A percentile compares a stretch with the other conserved stretches of the same genome.
Conservation (phyloP, 306 rosid species). For the Lathyrus oleraceus region DNA sequence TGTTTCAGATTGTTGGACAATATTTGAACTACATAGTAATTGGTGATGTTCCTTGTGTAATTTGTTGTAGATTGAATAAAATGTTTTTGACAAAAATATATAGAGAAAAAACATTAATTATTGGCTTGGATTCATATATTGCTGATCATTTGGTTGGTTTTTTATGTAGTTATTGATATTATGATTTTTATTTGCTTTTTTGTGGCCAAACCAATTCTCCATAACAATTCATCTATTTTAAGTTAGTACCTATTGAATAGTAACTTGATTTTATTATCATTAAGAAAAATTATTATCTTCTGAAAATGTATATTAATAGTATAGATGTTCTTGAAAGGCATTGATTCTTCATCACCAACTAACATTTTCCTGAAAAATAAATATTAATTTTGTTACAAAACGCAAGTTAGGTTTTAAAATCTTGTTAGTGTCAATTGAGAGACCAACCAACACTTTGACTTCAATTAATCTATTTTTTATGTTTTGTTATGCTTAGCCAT, state of each 20-base stretch:
- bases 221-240: not conserved
- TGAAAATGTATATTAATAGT: too few species aligned
- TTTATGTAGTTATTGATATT: constrained; percentile 1
- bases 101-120: not conserved
- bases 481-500: not conserved
- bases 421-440: not conserved
- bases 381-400: too few species aligned
- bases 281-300: not conserved
- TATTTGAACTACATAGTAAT: constrained; percentile 10
- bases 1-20: constrained; percentile 6
- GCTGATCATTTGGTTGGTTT: constrained; percentile 18
- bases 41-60: constrained; percentile 7
- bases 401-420: not conserved
- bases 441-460: not conserved
- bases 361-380: too few species aligned
- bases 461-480: not conserved
- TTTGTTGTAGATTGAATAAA: constrained; percentile 16
- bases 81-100: not conserved
- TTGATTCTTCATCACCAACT: too few species aligned
- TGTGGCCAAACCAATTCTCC: constrained; percentile 6
- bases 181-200: constrained; percentile 12
- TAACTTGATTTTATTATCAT: not conserved
- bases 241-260: not conserved
- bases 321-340: too few species aligned
- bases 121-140: not conserved